These are phyloP conservation scores for Capsicum rhomboideum DNA, from an alignment of 257 asterid genomes.

Conservation along the genomic window DNA sequence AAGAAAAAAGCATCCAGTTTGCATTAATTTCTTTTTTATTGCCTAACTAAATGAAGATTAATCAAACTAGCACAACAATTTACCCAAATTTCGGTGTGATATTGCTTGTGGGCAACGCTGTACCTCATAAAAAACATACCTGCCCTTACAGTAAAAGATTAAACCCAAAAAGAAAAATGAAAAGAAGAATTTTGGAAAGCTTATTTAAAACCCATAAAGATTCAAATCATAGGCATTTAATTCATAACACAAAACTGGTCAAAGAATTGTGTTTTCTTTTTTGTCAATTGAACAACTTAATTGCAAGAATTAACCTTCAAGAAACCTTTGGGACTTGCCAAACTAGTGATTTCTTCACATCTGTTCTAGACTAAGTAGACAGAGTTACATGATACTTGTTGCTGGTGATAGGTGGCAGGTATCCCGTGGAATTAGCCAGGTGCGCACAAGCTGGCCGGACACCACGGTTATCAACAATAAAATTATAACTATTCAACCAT, in stretches of 20 bases:
- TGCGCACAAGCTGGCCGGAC: no score
- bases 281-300: neutral
- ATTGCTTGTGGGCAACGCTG: neutral
- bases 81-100: no score
- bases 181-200: neutral
- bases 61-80: neutral
- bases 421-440: no score
- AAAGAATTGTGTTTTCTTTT: neutral
- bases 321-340: neutral
- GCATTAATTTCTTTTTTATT: neutral
- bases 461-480: neutral
- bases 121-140: neutral
- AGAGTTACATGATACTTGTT: no score
- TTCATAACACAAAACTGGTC: neutral
- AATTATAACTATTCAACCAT: neutral
- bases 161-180: neutral
- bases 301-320: neutral
- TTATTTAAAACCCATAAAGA: neutral
- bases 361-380: no score
- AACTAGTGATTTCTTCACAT: no score
- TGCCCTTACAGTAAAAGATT: neutral
- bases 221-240: neutral
- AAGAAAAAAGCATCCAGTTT: neutral
- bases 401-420: no score
- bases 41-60: neutral